A percentile compares a stretch with the other conserved stretches of the same genome.
Conservation (phyloP, 164 flowering plant genomes). For the Annona squamosa region DNA sequence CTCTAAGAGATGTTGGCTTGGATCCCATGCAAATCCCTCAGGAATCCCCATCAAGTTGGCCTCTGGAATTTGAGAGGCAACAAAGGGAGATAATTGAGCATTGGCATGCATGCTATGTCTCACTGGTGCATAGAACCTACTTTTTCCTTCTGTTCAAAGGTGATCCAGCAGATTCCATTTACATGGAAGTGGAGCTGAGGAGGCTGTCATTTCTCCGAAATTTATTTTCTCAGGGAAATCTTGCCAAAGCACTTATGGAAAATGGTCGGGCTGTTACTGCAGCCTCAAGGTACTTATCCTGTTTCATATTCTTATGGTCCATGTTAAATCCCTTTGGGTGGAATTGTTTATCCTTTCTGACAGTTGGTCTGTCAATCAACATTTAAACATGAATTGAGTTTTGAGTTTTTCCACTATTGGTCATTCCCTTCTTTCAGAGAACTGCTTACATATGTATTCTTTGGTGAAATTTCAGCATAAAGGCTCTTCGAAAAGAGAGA, state of each 20-base stretch:
- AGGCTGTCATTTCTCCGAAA: constrained; percentile 59
- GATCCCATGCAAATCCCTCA: constrained; percentile 41
- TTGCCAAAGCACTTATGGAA: constrained; percentile 12
- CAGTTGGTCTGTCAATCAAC: no score
- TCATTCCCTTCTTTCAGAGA: neutral
- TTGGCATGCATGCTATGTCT: constrained; percentile 74
- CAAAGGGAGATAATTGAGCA: constrained; percentile 62
- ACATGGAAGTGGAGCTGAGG: constrained; percentile 85
- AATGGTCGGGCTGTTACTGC: constrained; percentile 27
- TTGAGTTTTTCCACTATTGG: neutral
- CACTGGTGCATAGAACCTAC: constrained; percentile 73
- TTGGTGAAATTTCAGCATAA: constrained; percentile 31
- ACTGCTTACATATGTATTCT: neutral
- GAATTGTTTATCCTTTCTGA: neutral
- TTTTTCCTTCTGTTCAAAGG: constrained; percentile 89
- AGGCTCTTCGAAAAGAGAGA: constrained; percentile 62
- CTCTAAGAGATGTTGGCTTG: constrained; percentile 39
- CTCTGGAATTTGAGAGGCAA: constrained; percentile 42
- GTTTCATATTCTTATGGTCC: neutral
- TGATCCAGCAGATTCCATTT: constrained; percentile 70
- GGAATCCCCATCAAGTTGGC: constrained; percentile 34
- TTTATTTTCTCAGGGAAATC: constrained; percentile 28
- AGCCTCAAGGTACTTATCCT: constrained; percentile 47
- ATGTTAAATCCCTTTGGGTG: neutral
- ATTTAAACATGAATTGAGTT: neutral